Conservation (phyloP, 2,329 filamentous ascomycete genomes). For the Colletotrichum euphorbiae region DNA sequence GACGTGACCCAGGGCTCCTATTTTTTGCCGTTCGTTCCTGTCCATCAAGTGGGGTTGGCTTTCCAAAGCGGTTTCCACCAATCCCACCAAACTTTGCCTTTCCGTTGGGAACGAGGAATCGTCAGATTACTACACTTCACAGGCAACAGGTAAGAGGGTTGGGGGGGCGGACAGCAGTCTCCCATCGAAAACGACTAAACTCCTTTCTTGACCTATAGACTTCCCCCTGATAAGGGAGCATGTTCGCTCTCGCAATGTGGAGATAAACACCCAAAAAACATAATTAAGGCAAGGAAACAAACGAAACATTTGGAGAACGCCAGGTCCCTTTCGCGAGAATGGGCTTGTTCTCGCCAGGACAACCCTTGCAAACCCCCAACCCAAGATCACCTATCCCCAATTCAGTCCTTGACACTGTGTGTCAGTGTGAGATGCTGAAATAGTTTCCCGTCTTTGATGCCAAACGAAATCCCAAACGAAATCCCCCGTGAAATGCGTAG, state of each 20-base stretch:
- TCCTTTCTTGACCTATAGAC: constrained; percentile 34
- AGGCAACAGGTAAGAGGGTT: no score
- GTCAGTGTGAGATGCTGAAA: constrained; percentile 19
- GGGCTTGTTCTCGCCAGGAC: constrained; percentile 10
- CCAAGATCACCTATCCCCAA: neutral
- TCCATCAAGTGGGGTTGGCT: constrained; percentile 13
- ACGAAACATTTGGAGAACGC: constrained; percentile 18
- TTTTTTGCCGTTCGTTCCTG: constrained; percentile 13
- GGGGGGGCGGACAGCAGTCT: neutral
- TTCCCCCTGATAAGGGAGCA: constrained; percentile 33
- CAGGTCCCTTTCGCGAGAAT: neutral
- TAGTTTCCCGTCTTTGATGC: constrained; percentile 33
- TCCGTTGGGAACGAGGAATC: constrained; percentile 10
- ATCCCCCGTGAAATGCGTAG: constrained; percentile 34
- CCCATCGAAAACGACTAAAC: constrained; percentile 7
- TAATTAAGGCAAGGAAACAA: neutral
- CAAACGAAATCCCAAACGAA: constrained; percentile 34
- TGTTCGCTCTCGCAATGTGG: constrained; percentile 28
- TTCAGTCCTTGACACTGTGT: neutral
- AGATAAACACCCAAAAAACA: neutral
- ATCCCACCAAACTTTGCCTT: constrained; percentile 14
- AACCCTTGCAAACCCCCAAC: constrained; percentile 4
- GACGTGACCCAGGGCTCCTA: neutral
- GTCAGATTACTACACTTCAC: neutral
- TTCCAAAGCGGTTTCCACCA: neutral